Evolutionary conservation across 2,329 filamentous ascomycete species (phyloP).

Genomic region (Exophiala alcalophila): DNA sequence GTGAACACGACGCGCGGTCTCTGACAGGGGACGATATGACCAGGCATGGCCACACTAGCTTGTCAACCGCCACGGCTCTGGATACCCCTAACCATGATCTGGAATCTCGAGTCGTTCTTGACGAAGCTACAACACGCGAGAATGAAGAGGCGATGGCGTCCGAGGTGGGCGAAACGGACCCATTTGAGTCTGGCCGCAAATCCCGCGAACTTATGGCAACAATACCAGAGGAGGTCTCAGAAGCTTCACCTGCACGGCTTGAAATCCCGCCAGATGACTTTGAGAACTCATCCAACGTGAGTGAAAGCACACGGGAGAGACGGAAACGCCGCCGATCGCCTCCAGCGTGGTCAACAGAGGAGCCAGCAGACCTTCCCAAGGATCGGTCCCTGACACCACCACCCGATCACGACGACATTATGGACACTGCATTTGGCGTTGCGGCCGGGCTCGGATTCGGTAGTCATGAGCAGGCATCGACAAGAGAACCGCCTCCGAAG

Average conservation of each 20-base stretch:
- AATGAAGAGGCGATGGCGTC: no score
- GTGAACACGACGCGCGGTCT: no score
- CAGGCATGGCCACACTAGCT: no score
- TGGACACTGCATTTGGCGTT: slow-evolving; percentile 30
- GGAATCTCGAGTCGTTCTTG: no score
- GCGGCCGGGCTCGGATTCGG: slow-evolving; percentile 29
- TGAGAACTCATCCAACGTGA: slow-evolving; percentile 26
- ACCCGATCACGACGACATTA: slow-evolving; percentile 29
- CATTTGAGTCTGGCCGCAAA: no score
- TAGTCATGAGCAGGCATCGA: slow-evolving; percentile 8
- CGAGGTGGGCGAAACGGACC: no score
- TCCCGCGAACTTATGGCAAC: slow-evolving; percentile 3
- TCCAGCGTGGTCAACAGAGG: slow-evolving; percentile 24
- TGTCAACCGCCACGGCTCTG: no score
- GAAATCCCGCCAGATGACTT: slow-evolving; percentile 1
- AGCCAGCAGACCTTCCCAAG: slow-evolving; percentile 29
- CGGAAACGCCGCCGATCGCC: slow-evolving; percentile 28
- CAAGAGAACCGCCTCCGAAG: slow-evolving; percentile 7
- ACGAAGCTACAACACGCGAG: no score
- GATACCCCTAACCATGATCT: no score
- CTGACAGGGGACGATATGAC: no score
- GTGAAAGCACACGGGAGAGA: slow-evolving; percentile 29
- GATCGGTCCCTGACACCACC: slow-evolving; percentile 27
- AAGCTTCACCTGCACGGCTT: not conserved
- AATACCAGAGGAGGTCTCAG: not conserved